Base-by-base conservation (phyloP, 2,329 filamentous ascomycete genomes). In the Colletotrichum tabaci region DNA sequence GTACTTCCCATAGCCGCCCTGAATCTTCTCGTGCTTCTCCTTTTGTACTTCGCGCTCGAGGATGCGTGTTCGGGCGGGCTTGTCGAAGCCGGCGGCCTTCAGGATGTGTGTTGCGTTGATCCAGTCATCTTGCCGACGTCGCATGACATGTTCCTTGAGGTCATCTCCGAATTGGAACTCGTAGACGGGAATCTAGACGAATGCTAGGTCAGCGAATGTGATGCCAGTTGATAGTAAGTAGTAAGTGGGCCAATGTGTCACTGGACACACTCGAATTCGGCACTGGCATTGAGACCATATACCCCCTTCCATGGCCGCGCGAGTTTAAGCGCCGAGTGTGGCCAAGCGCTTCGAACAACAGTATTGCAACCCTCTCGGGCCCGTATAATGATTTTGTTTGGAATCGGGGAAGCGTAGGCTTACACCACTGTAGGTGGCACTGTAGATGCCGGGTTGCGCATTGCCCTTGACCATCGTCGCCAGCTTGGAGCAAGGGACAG, bases 41-140 rank as follows among this genome's bases (percentile, higher is more conserved):
- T 98, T 98, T 79, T 99, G 96, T 9, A 99, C 96, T 79, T 99
- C 96, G 75, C 96, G 90, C 84, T 99, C 96, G 6, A 99, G 88
- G 68, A 99, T 98, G 74, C 96, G 90, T 50, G 96, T 99, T 80
- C 96, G 89, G 15, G 96, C 94, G 3, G 96, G 96, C 83, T 99
- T 99, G 83, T 99, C 96, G 79, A 98, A 98, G 67, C 96, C 96
- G 74, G 96, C 96, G 50, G 97, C 94, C 80, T 99, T 99, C 60
- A 99, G 86, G 72, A 99, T 98, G 80, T 99, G 96, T 65, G 96
- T 99, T n/a, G 96, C 96, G 86, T 99, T 99, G 84, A 99, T 96
- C 95, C 96, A 99, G 83, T 98, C 91, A 82, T 99, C 96, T 64
- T 91, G 89, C 72, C 96, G 91, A 61, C 96, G 91, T 81, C 96